These are phyloP conservation scores for Aspergillus tubingensis DNA, from an alignment of 2,329 filamentous ascomycete species.

Conservation along the genomic window DNA sequence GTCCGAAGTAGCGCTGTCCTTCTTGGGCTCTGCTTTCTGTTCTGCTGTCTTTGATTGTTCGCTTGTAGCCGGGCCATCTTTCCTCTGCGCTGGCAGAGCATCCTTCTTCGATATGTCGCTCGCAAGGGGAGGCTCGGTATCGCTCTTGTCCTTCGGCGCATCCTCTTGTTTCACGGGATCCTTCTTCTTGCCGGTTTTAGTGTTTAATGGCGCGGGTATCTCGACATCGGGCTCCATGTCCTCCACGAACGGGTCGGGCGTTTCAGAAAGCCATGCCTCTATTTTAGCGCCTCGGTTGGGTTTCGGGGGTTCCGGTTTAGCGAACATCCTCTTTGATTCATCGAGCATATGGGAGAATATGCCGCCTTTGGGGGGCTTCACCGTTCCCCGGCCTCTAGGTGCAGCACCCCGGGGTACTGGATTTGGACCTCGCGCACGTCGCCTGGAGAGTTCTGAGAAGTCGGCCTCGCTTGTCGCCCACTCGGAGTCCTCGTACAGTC, in stretches of 20 bases:
- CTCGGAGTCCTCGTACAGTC: conserved; percentile 34
- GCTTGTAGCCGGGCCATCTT: conserved; percentile 20
- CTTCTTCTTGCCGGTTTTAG: conserved; percentile 41
- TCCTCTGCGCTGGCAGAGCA: conserved; percentile 24
- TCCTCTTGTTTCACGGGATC: conserved; percentile 28
- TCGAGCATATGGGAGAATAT: conserved; percentile 48
- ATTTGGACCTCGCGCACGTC: conserved; percentile 34
- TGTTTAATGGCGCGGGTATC: conserved; percentile 44
- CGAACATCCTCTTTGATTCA: conserved; percentile 49
- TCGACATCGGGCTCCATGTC: conserved; percentile 36
- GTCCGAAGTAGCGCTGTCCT: conserved; percentile 12
- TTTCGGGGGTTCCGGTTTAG: conserved; percentile 41
- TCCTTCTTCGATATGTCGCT: conserved; percentile 30
- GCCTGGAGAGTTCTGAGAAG: conserved; percentile 42
- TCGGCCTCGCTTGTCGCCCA: conserved; percentile 43
- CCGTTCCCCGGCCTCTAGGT: conserved; percentile 20
- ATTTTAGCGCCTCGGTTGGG: conserved; percentile 55
- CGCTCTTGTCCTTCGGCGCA: conserved; percentile 18
- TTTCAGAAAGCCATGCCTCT: conserved; percentile 63
- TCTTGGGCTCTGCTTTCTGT: conserved; percentile 11
- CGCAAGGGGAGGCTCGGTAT: conserved; percentile 30
- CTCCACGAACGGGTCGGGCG: conserved; percentile 59
- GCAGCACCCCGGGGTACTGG: conserved; percentile 6
- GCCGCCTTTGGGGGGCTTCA: conserved; percentile 42
- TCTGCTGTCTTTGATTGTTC: conserved; percentile 18